Percentiles rank a stretch among this genome's conserved stretches.
Evolutionary conservation across 192 early-diverging fungal species (phyloP).

Genomic region (Physocladia obscura): DNA sequence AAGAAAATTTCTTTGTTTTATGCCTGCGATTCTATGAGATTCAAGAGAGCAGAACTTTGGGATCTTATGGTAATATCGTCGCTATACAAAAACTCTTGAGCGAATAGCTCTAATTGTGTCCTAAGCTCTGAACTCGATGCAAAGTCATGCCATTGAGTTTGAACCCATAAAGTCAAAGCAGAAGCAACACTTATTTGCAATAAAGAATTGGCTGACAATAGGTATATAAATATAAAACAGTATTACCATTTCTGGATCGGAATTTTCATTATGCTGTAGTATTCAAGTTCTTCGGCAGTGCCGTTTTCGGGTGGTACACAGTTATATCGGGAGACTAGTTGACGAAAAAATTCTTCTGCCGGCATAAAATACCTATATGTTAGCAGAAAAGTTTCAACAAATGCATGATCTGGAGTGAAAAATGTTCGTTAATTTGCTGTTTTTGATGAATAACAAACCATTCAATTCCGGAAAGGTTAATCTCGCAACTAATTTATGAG

Average conservation of each 20-base stretch:
- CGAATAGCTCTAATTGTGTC: conserved; percentile 44
- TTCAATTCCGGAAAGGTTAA: conserved; percentile 45
- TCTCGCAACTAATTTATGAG: conserved; percentile 52
- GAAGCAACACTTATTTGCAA: conserved; percentile 43
- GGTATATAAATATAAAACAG: not conserved
- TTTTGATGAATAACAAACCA: conserved; percentile 22
- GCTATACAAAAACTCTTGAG: conserved; percentile 35
- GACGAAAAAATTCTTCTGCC: conserved; percentile 51
- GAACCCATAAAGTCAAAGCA: conserved; percentile 48
- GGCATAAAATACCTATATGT: conserved; percentile 55
- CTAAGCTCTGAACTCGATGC: conserved; percentile 44
- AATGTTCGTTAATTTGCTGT: not conserved
- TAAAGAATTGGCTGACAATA: no score
- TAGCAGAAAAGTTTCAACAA: conserved; percentile 52
- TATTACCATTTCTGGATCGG: conserved; percentile 51
- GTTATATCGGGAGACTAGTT: conserved; percentile 51
- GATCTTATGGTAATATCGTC: conserved; percentile 32
- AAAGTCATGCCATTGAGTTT: conserved; percentile 62
- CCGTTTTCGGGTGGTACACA: conserved; percentile 43
- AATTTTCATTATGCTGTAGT: conserved; percentile 45
- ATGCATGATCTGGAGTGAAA: conserved; percentile 38
- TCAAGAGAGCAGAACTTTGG: conserved; percentile 35
- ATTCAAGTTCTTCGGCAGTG: conserved; percentile 47
- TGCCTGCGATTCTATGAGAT: conserved; percentile 44
- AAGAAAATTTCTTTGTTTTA: not conserved